Evolutionary conservation across 2,329 filamentous ascomycete species (phyloP).

Genomic region (Cladosporium sp.): DNA sequence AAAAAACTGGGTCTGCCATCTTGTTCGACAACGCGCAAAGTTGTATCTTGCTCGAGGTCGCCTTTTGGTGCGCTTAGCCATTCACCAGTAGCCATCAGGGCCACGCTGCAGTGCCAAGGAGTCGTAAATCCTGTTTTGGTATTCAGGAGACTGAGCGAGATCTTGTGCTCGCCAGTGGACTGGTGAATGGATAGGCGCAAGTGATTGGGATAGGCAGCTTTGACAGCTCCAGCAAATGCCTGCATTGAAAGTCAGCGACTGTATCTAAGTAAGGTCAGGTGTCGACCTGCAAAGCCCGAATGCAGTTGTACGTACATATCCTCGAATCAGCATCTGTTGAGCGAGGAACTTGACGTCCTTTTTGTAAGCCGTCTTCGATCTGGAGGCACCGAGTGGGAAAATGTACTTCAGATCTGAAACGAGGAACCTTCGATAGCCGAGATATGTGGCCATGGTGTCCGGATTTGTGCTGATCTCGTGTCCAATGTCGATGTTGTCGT

Average conservation of each 20-base stretch:
- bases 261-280: neutral
- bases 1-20: neutral
- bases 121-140: conserved; percentile 6
- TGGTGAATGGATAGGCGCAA: conserved; percentile 11
- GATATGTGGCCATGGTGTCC: neutral
- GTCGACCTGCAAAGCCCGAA: neutral
- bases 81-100: neutral
- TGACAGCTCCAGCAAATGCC: neutral
- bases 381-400: conserved; percentile 20
- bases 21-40: neutral
- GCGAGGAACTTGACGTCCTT: conserved; percentile 25
- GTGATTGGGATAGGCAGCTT: conserved; percentile 5
- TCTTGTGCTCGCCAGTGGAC: conserved; percentile 7
- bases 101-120: conserved; percentile 6
- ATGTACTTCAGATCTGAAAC: conserved; percentile 24
- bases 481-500: neutral
- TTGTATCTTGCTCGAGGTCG: neutral
- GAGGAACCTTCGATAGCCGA: neutral
- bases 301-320: conserved; percentile 23
- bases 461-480: neutral
- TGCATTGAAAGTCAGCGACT: neutral
- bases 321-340: conserved; percentile 27
- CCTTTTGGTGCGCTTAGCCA: neutral
- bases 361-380: conserved; percentile 24
- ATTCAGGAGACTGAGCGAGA: neutral